These are phyloP conservation scores for Cyclanthera cordifolia DNA, from an alignment of 306 rosid genomes.

Conservation along the genomic window DNA sequence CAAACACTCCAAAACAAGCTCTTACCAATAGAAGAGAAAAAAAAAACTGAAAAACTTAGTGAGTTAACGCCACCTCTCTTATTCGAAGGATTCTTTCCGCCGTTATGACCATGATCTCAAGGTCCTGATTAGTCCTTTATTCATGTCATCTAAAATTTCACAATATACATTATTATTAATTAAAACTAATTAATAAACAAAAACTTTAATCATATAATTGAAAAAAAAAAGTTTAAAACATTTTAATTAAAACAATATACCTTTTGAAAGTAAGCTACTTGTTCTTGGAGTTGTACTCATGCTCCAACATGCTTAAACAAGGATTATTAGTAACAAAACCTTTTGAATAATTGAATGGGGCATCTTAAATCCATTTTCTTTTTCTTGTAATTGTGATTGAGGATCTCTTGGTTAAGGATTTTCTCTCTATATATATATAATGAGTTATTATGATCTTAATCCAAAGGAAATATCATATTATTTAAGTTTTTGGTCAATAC, in stretches of 20 bases:
- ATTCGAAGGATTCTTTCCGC: not conserved
- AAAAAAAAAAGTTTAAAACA: no score
- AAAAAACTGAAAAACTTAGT: no score
- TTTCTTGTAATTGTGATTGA: no score
- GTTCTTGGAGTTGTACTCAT: not conserved
- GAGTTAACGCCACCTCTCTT: no score
- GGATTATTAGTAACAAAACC: not conserved
- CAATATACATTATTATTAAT: no score
- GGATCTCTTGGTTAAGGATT: not conserved
- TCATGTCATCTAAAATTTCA: not conserved
- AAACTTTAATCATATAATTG: no score
- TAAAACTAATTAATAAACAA: no score
- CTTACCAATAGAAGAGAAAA: no score
- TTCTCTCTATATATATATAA: no score
- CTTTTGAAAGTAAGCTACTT: not conserved
- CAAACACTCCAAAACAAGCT: no score
- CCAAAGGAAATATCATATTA: not conserved
- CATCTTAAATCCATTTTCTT: not conserved
- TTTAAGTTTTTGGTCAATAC: not conserved
- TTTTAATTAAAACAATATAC: not conserved
- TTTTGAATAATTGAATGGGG: not conserved
- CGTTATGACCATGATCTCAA: not conserved
- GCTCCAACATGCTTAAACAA: not conserved
- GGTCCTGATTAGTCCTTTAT: not conserved
- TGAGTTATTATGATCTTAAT: not conserved